phyloP scores from a whole-genome alignment of 169 alveolate species.

The Plasmodium inui region DNA sequence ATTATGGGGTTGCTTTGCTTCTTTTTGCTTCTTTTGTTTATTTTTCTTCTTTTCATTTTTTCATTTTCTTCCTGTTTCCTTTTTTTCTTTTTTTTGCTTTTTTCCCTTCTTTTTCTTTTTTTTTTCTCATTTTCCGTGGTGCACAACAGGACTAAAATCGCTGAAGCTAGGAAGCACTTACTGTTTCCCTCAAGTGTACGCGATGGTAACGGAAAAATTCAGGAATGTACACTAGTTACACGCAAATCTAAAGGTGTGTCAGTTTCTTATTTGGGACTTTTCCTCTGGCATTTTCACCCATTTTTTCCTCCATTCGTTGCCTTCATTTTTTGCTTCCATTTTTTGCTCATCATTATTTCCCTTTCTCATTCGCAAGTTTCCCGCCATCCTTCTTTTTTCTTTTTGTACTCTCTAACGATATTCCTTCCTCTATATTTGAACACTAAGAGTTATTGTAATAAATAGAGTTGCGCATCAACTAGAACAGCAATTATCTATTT shows the following conservation, averaged over 20 bases:
- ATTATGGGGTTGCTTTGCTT: not conserved
- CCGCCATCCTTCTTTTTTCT: not conserved
- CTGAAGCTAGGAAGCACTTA: not conserved
- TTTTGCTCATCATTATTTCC: not conserved
- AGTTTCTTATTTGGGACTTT: slow-evolving; percentile 1
- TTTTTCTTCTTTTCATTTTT: not conserved
- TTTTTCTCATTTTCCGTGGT: not conserved
- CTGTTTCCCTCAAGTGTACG: not conserved
- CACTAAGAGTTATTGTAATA: not conserved
- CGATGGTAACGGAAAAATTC: not conserved
- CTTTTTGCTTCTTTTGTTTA: not conserved
- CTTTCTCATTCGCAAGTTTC: not conserved
- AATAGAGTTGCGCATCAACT: not conserved
- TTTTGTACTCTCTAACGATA: not conserved
- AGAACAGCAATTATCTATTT: not conserved
- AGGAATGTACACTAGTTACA: not conserved
- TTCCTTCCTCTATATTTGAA: not conserved
- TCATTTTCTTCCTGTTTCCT: no score
- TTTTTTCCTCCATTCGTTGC: not conserved
- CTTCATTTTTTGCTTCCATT: not conserved
- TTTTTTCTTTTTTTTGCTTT: not conserved
- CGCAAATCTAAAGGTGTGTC: not conserved
- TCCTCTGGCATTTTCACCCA: not conserved
- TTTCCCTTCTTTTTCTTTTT: not conserved
- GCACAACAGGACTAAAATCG: not conserved